These are phyloP conservation scores for Halophytophthora batemanensis DNA, from an alignment of 352 stramenopile species.

Conservation along the genomic window DNA sequence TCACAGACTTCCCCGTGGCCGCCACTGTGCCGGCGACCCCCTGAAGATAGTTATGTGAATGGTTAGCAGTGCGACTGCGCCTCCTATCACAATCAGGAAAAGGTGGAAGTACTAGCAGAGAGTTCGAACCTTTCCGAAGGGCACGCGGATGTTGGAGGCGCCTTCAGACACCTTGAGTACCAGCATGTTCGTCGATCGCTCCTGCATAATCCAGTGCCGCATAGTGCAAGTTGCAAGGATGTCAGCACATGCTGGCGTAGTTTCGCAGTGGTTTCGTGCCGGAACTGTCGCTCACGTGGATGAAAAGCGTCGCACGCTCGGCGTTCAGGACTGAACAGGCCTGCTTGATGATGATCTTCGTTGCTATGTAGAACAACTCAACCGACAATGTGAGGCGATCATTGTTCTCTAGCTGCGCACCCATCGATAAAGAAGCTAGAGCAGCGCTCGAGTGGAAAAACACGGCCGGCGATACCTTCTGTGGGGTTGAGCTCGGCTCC, in stretches of 20 bases:
- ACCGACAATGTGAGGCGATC: not conserved
- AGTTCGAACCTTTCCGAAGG: constrained; percentile 60
- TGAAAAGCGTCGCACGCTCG: constrained; percentile 89
- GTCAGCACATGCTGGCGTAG: not conserved
- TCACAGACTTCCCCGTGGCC: constrained; percentile 72
- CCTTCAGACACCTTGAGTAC: constrained; percentile 86
- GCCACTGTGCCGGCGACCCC: constrained; percentile 89
- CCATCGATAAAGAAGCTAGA: not conserved
- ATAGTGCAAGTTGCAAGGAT: not conserved
- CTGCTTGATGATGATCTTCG: constrained; percentile 84
- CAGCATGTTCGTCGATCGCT: constrained; percentile 71
- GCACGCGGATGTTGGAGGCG: constrained; percentile 81
- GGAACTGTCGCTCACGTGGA: constrained; percentile 51
- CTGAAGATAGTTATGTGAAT: constrained; percentile 14
- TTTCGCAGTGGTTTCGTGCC: no score
- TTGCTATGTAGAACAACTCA: constrained; percentile 36
- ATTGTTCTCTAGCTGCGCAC: not conserved
- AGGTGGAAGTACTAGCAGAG: not conserved
- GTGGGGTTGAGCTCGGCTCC: constrained; percentile 70
- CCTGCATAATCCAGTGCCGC: constrained; percentile 23
- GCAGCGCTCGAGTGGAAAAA: not conserved
- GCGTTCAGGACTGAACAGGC: constrained; percentile 85
- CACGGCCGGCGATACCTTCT: constrained; percentile 41
- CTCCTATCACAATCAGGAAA: not conserved
- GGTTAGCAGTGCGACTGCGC: not conserved